phyloP scores from a whole-genome alignment of 306 rosid species.

The Corylus heterophylla region DNA sequence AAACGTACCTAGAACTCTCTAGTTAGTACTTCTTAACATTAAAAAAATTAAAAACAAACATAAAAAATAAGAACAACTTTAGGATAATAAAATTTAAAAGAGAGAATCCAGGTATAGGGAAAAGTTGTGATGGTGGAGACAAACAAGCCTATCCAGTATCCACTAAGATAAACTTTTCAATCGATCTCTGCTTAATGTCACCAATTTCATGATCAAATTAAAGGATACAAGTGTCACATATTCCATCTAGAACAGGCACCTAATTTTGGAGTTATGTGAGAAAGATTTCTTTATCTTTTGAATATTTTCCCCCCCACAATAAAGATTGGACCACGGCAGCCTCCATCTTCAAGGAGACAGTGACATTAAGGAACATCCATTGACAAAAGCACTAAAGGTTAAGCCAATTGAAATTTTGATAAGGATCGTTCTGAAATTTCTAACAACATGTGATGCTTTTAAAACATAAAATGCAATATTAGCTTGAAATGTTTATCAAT shows the following conservation, averaged over 20 bases:
- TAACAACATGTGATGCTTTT: too few relatives aligned
- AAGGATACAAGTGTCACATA: not conserved
- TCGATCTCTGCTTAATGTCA: not conserved
- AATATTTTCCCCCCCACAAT: not conserved
- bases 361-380: not conserved
- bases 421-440: not conserved
- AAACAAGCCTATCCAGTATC: not conserved
- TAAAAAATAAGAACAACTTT: too few relatives aligned
- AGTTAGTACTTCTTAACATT: too few relatives aligned
- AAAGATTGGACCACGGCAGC: not conserved
- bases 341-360: not conserved
- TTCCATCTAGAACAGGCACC: too few relatives aligned
- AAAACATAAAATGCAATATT: too few relatives aligned
- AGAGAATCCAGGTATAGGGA: not conserved
- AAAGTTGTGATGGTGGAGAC: not conserved
- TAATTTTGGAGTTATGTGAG: too few relatives aligned
- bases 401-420: not conserved
- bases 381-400: not conserved
- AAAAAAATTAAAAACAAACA: too few relatives aligned
- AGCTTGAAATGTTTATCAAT: too few relatives aligned
- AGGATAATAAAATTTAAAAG: not conserved
- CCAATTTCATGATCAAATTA: not conserved
- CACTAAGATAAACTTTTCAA: not conserved
- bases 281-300: not conserved
- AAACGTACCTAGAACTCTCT: not conserved